Conservation (phyloP, 163 green algal genomes). For the Coccomyxa subellipsoidea region DNA sequence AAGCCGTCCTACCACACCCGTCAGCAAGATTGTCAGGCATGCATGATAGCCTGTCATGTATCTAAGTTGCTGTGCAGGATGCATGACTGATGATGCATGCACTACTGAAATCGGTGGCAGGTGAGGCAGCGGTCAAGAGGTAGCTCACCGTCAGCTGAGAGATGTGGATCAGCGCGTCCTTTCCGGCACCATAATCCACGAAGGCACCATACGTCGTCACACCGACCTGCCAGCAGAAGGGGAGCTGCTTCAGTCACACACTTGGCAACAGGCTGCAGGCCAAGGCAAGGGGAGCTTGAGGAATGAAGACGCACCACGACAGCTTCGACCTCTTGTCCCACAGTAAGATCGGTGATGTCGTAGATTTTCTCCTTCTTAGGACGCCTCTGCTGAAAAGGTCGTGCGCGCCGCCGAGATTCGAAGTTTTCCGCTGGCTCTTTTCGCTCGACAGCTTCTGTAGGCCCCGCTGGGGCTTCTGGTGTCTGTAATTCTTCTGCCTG, state of each 20-base stretch:
- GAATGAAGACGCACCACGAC: not conserved
- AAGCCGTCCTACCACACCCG: slow-evolving; percentile 51
- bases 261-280: not conserved
- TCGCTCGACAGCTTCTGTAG: not conserved
- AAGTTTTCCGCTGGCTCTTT: not conserved
- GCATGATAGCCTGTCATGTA: too few species aligned
- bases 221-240: slow-evolving; percentile 27
- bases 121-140: too few species aligned
- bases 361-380: not conserved
- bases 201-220: slow-evolving; percentile 83
- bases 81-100: too few species aligned
- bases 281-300: too few species aligned
- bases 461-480: not conserved
- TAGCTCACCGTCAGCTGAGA: slow-evolving; percentile 79
- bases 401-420: not conserved
- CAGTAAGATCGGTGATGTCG: not conserved
- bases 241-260: not conserved
- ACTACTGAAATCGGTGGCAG: not conserved
- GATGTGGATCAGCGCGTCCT: slow-evolving; percentile 90
- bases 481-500: not conserved
- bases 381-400: not conserved
- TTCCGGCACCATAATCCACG: slow-evolving; percentile 82
- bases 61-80: too few species aligned
- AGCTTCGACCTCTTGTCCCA: slow-evolving; percentile 6
- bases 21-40: not conserved